phyloP scores from a whole-genome alignment of 2,329 filamentous ascomycete species.

The Calonectria montana region DNA sequence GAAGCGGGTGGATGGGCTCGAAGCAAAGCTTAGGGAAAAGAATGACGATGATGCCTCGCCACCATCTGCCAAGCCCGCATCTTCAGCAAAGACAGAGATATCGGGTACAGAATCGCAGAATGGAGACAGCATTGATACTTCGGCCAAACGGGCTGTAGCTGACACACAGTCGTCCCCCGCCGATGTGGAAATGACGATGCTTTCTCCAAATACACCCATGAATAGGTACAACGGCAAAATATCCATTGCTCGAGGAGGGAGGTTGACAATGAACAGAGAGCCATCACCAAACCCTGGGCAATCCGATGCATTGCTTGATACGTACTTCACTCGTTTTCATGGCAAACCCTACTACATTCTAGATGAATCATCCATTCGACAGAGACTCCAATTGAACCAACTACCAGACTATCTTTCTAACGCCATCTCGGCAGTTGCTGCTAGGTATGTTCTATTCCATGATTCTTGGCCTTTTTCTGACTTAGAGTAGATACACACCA shows the following conservation, averaged over 20 bases:
- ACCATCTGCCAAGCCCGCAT: conserved; percentile 32
- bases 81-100: conserved; percentile 33
- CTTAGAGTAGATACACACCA: conserved; percentile 68
- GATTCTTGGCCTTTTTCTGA: neutral
- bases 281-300: conserved; percentile 60
- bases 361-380: conserved; percentile 80
- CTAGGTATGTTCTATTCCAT: conserved; percentile 59
- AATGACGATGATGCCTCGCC: conserved; percentile 54
- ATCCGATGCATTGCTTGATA: conserved; percentile 76
- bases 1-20: conserved; percentile 86
- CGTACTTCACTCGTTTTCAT: conserved; percentile 83
- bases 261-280: conserved; percentile 51
- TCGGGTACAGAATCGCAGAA: conserved; percentile 39
- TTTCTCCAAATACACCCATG: conserved; percentile 42
- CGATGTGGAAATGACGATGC: conserved; percentile 34
- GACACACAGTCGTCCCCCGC: conserved; percentile 48
- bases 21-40: conserved; percentile 81
- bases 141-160: conserved; percentile 53
- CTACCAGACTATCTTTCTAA: conserved; percentile 66
- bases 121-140: conserved; percentile 48
- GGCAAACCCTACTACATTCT: conserved; percentile 86
- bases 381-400: conserved; percentile 76
- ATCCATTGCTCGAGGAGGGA: neutral
- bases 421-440: conserved; percentile 71
- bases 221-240: conserved; percentile 32